Conservation (phyloP, 192 early-diverging fungal genomes). For the Backusella luteola region DNA sequence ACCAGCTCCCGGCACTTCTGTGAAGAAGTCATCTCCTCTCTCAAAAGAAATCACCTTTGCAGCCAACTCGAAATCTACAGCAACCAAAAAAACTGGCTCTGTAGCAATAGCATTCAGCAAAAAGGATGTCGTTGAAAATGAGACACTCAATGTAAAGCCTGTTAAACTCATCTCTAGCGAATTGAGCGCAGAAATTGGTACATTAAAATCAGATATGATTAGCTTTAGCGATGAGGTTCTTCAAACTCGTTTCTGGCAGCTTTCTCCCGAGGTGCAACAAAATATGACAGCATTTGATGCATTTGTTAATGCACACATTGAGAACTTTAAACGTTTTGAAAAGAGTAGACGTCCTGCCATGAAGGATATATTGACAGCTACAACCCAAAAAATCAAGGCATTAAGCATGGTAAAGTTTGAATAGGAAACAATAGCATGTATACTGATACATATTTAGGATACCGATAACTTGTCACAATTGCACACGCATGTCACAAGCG, state of each 20-base stretch:
- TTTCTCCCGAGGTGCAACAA: neutral
- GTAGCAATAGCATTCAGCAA: neutral
- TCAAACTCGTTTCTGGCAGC: neutral
- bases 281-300: neutral
- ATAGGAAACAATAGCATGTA: neutral
- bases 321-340: neutral
- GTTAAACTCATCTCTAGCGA: neutral
- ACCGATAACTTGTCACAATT: neutral
- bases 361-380: neutral
- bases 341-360: neutral
- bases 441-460: neutral
- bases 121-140: neutral
- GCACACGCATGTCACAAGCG: neutral
- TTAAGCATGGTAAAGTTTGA: neutral
- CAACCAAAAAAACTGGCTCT: neutral
- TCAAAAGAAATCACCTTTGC: neutral
- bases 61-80: neutral
- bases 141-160: neutral
- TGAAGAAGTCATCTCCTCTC: neutral
- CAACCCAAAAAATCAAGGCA: neutral
- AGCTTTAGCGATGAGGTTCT: neutral
- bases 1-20: neutral
- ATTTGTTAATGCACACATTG: neutral
- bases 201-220: neutral
- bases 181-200: neutral